These are phyloP conservation scores for Litsea cubeba DNA, from an alignment of 164 flowering plant genomes.

Conservation along the genomic window DNA sequence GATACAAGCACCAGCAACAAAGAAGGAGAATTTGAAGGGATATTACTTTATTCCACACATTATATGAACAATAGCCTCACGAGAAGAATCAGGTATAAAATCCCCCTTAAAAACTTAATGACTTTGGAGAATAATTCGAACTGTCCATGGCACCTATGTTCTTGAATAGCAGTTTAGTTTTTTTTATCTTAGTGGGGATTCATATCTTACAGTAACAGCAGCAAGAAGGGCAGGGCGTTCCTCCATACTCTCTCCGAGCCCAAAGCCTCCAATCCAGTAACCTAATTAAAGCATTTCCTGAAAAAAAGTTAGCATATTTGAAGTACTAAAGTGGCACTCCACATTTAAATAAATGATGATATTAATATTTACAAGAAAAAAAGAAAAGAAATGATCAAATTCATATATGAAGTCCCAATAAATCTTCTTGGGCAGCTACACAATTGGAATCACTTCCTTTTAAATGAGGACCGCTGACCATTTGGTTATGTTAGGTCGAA, in stretches of 20 bases:
- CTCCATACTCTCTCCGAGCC: slow-evolving; percentile 81
- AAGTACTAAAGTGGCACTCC: background rate
- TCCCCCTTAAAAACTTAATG: background rate
- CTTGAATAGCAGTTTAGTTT: background rate
- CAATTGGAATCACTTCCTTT: too few species aligned
- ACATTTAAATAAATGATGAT: background rate
- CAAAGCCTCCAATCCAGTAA: slow-evolving; percentile 91
- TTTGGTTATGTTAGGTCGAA: too few species aligned
- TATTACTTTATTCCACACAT: too few species aligned
- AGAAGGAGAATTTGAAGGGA: too few species aligned
- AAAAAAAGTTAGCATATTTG: background rate
- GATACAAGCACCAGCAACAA: too few species aligned
- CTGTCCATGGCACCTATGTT: background rate
- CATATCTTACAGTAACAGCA: slow-evolving; percentile 53
- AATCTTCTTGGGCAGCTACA: too few species aligned
- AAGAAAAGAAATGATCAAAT: background rate
- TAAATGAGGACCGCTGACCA: too few species aligned
- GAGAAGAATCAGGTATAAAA: background rate
- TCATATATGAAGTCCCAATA: background rate
- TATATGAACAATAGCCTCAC: background rate
- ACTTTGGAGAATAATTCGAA: slow-evolving; percentile 2
- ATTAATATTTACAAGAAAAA: too few species aligned
- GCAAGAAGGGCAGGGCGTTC: slow-evolving; percentile 64
- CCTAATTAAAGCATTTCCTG: slow-evolving; percentile 35
- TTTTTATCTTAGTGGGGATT: background rate